Percentiles rank a stretch among this genome's conserved stretches.
Evolutionary conservation across 1,139 yeast species (phyloP).

Genomic region (Pichia inconspicua): DNA sequence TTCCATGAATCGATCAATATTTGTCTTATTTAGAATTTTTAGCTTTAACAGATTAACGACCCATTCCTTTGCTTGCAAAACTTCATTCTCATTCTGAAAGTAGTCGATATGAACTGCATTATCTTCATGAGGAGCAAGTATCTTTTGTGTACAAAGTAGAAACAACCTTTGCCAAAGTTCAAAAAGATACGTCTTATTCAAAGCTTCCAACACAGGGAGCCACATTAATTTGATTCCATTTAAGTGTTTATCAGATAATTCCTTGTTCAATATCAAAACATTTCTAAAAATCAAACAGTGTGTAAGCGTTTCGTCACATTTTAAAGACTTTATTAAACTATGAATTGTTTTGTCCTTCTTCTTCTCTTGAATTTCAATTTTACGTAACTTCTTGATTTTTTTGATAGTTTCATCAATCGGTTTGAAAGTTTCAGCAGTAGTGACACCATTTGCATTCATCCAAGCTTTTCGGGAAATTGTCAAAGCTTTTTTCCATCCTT

Average conservation of each 20-base stretch:
- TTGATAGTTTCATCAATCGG: slow-evolving; percentile 24
- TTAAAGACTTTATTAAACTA: slow-evolving; percentile 30
- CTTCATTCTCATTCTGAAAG: slow-evolving; percentile 7
- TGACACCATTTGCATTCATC: slow-evolving; percentile 15
- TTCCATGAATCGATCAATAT: slow-evolving; percentile 1
- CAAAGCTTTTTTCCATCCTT: slow-evolving; percentile 22
- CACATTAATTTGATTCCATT: slow-evolving; percentile 26
- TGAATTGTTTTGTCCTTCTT: slow-evolving; percentile 16
- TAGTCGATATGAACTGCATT: slow-evolving; percentile 1
- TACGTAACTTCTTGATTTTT: slow-evolving; percentile 35
- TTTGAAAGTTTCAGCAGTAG: slow-evolving; percentile 1
- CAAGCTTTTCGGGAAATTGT: slow-evolving; percentile 22
- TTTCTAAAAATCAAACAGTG: slow-evolving; percentile 21
- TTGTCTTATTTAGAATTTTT: slow-evolving; percentile 1
- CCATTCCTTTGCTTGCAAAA: slow-evolving; percentile 10
- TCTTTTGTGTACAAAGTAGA: slow-evolving; percentile 8
- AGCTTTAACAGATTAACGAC: slow-evolving; percentile 8
- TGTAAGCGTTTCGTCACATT: slow-evolving; percentile 29
- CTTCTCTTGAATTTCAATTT: slow-evolving; percentile 26
- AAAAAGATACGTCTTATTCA: slow-evolving; percentile 19
- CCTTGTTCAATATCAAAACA: slow-evolving; percentile 18
- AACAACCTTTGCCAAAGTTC: slow-evolving; percentile 15
- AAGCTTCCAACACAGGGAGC: slow-evolving; percentile 26
- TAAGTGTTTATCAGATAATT: slow-evolving; percentile 19
- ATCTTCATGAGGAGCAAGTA: slow-evolving; percentile 4